These are phyloP conservation scores for Skeletonema costatum DNA, from an alignment of 108 stramenopile genomes.

Conservation along the genomic window DNA sequence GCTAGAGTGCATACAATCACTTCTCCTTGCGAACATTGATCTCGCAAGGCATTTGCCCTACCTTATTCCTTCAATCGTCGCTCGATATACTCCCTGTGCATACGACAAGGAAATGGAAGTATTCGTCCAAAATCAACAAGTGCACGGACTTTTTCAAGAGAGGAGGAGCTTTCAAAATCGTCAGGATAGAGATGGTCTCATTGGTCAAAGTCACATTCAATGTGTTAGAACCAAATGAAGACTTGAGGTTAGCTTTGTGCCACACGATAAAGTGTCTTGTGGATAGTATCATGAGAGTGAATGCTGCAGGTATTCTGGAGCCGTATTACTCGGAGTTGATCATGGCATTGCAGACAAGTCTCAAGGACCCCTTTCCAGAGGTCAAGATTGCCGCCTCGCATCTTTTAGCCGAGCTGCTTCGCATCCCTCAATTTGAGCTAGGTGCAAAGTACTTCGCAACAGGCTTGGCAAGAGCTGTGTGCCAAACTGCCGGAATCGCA, in stretches of 20 bases:
- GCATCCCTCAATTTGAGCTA: constrained; percentile 45
- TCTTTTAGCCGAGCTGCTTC: constrained; percentile 36
- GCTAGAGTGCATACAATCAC: constrained; percentile 35
- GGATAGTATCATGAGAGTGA: constrained; percentile 7
- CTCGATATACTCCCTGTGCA: constrained; percentile 40
- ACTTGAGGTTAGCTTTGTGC: constrained; percentile 51
- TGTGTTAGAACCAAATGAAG: constrained; percentile 59
- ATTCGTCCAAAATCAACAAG: constrained; percentile 55
- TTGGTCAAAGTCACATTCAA: constrained; percentile 15
- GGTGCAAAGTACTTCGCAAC: constrained; percentile 55
- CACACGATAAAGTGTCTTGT: constrained; percentile 42
- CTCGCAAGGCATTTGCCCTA: constrained; percentile 51
- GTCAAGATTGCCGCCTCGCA: constrained; percentile 39
- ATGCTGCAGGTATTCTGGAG: constrained; percentile 33
- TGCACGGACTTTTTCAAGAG: constrained; percentile 61
- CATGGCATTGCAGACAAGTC: constrained; percentile 43
- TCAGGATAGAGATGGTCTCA: constrained; percentile 48
- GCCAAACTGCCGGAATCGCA: constrained; percentile 50
- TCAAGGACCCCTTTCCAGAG: constrained; percentile 57
- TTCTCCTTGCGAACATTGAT: constrained; percentile 41
- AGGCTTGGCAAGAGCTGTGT: constrained; percentile 49
- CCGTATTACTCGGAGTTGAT: constrained; percentile 62
- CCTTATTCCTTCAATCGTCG: constrained; percentile 52
- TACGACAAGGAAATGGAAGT: constrained; percentile 64
- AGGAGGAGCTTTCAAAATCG: constrained; percentile 57